Base-by-base conservation (phyloP, 139 green algal species). In the Volvox africanus region DNA sequence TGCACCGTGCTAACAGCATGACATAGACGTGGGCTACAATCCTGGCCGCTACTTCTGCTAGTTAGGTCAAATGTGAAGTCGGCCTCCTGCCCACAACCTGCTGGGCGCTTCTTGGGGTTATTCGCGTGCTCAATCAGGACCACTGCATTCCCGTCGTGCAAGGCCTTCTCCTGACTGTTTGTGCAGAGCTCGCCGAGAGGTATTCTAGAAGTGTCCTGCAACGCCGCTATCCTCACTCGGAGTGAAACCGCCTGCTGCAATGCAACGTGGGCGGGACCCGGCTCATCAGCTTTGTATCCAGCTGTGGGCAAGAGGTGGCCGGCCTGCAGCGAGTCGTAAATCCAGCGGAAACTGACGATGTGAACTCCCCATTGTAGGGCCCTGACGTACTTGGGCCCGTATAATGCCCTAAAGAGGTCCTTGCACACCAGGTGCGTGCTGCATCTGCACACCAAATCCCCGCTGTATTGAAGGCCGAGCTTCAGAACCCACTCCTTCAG, bases 31-130 rank as follows among this genome's bases (percentile, higher is more conserved):
- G 61, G 81, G 61, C 81, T 76, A 33, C n/a, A 12, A 17, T 11
- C 16, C 0, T 12, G 5, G 22, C 12, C 33, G 33, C 5, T 35
- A 0, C 19, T 26, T 1, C 12, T 16, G 16, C 18, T 33, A 9
- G 69, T 68, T 5, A 89, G 20, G n/a, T 89, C 85, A 61, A 89
- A 89, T 16, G 68, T 89, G n/a, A 89, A 89, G 17, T 81, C 68
- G 33, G 18, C 50, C 36, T 84, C 37, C 36, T 62, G 78, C 36
- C 24, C 13, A 24, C 62, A 44, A 22, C 16, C 36, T 84, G 78
- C 78, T 32, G 18, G 36, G 1, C 36, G 78, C 36, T 84, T 84
- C 78, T 84, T 84, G 37, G 6, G 32, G 2, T 81, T 73, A 28
- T 28, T 30, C 21, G 21, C 65, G 65, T 73, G 21, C 21, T 73